These are phyloP conservation scores for Ophiocordyceps camponoti-leonardi DNA, from an alignment of 2,329 filamentous ascomycete species.

Conservation along the genomic window DNA sequence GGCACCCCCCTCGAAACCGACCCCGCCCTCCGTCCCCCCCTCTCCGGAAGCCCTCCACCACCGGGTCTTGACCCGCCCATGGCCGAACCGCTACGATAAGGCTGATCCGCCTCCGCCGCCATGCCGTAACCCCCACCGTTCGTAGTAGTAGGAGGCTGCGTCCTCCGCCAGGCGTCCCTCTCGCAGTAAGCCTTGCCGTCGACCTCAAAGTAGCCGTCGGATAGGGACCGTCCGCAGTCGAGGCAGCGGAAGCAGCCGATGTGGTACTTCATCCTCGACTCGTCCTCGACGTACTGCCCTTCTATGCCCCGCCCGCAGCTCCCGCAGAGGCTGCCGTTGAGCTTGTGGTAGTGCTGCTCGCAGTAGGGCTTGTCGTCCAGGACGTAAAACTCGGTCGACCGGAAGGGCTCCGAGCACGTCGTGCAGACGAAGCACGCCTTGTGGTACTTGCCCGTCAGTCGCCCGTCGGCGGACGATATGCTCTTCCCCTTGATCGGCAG, in stretches of 20 bases:
- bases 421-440: slow-evolving; percentile 88
- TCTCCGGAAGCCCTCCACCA: not conserved
- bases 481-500: slow-evolving; percentile 75
- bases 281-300: slow-evolving; percentile 81
- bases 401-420: slow-evolving; percentile 65
- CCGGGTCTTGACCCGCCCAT: too few relatives aligned
- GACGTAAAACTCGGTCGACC: slow-evolving; percentile 85
- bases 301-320: slow-evolving; percentile 76
- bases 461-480: slow-evolving; percentile 81
- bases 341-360: slow-evolving; percentile 77
- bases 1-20: not conserved
- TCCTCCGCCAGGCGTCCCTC: slow-evolving; percentile 53
- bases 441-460: slow-evolving; percentile 85
- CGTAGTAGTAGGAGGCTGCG: slow-evolving; percentile 15
- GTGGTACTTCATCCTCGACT: slow-evolving; percentile 64
- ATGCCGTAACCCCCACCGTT: not conserved
- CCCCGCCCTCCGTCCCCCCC: not conserved
- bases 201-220: slow-evolving; percentile 84
- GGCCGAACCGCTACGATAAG: not conserved
- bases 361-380: slow-evolving; percentile 78
- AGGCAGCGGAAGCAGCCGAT: slow-evolving; percentile 71
- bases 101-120: not conserved
- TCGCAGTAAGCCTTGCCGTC: slow-evolving; percentile 70
- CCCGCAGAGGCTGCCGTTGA: slow-evolving; percentile 74
- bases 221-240: slow-evolving; percentile 56